These are phyloP conservation scores for Myriosclerotinia duriaeana DNA, from an alignment of 2,329 filamentous ascomycete species.

Conservation along the genomic window DNA sequence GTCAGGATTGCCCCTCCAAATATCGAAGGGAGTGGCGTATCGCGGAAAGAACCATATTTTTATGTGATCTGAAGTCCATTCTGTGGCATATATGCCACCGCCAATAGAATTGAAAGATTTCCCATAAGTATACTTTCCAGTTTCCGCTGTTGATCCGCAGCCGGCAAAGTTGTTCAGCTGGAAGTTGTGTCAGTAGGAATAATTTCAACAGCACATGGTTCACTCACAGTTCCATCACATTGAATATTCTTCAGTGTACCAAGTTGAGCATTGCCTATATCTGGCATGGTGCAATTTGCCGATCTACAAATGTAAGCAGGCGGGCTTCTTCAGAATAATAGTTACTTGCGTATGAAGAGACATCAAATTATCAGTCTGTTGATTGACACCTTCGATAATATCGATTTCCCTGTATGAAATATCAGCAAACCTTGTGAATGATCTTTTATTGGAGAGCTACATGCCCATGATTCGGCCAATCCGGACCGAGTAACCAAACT, in stretches of 20 bases:
- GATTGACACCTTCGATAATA: constrained; percentile 20
- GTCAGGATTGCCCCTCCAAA: constrained; percentile 60
- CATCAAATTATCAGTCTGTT: constrained; percentile 11
- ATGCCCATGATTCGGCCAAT: constrained; percentile 21
- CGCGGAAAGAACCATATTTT: constrained; percentile 62
- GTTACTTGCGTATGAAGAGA: constrained; percentile 12
- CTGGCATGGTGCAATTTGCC: constrained; percentile 18
- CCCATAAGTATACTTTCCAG: constrained; percentile 47
- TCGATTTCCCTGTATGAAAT: constrained; percentile 8
- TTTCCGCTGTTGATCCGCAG: constrained; percentile 30
- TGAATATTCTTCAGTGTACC: constrained; percentile 10
- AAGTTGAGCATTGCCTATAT: background rate
- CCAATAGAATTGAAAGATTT: constrained; percentile 62
- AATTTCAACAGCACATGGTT: rapidly evolving
- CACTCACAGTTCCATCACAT: constrained; percentile 14
- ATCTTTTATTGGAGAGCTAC: background rate
- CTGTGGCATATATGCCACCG: constrained; percentile 67
- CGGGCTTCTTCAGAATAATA: too few relatives aligned
- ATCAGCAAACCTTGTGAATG: background rate
- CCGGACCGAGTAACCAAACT: constrained; percentile 20
- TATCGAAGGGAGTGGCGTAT: constrained; percentile 67
- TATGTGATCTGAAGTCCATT: constrained; percentile 67
- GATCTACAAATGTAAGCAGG: background rate
- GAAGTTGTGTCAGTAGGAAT: background rate
- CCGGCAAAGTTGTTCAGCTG: constrained; percentile 14